phyloP scores from a whole-genome alignment of 1,284 basidiomycete species.

The Neonothopanus nambi region DNA sequence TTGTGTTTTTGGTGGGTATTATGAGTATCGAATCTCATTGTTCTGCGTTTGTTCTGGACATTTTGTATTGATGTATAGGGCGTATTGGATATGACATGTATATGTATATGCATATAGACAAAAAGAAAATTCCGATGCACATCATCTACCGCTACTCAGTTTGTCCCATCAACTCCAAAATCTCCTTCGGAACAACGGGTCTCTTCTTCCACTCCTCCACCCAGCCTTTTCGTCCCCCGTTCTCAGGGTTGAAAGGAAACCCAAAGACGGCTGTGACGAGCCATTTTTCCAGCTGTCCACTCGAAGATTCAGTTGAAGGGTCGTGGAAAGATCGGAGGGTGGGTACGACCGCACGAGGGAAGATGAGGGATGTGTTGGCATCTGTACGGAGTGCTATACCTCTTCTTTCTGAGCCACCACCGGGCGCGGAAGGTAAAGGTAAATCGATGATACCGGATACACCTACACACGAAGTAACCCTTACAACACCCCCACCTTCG shows the following conservation, averaged over 20 bases:
- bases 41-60: no score
- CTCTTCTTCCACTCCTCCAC: slow-evolving; percentile 53
- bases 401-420: no score
- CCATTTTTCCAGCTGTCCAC: slow-evolving; percentile 48
- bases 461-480: slow-evolving; percentile 62
- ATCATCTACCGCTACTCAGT: not conserved
- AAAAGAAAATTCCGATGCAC: no score
- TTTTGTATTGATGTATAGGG: no score
- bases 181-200: slow-evolving; percentile 47
- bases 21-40: no score
- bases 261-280: slow-evolving; percentile 73
- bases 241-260: slow-evolving; percentile 35
- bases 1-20: no score
- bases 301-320: not conserved
- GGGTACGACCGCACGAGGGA: slow-evolving; percentile 66
- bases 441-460: slow-evolving; percentile 64
- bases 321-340: slow-evolving; percentile 56
- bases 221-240: slow-evolving; percentile 41
- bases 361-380: slow-evolving; percentile 74
- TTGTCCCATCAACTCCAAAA: slow-evolving; percentile 22
- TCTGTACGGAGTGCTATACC: slow-evolving; percentile 64
- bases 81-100: no score
- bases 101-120: no score
- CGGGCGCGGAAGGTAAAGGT: no score
- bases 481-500: slow-evolving; percentile 43